These are phyloP conservation scores for Salvia miltiorrhiza DNA, from an alignment of 257 asterid genomes.

Conservation along the genomic window DNA sequence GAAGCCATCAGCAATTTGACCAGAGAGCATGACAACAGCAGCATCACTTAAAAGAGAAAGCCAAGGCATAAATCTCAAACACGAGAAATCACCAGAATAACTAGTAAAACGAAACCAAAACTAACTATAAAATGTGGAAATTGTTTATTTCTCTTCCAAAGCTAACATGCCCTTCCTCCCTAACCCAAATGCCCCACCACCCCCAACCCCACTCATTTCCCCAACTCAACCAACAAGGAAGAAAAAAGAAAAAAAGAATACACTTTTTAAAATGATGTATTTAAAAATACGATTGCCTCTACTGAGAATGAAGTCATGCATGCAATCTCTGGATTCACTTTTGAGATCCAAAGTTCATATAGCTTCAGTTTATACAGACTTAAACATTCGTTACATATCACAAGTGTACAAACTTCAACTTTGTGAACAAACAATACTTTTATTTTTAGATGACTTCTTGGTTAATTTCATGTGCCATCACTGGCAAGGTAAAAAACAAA, in stretches of 20 bases:
- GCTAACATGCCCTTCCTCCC: background rate
- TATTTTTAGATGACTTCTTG: background rate
- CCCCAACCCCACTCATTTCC: no score
- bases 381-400: background rate
- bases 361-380: background rate
- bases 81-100: background rate
- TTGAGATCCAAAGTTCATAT: background rate
- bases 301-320: background rate
- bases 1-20: slow-evolving; percentile 93
- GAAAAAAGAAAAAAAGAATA: no score
- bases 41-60: slow-evolving; percentile 54
- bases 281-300: background rate
- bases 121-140: background rate
- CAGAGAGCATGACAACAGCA: slow-evolving; percentile 89
- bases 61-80: slow-evolving; percentile 19
- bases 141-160: background rate
- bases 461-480: background rate
- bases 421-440: background rate
- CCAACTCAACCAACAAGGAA: background rate
- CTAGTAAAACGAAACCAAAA: slow-evolving; percentile 1
- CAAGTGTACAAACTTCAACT: background rate
- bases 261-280: no score
- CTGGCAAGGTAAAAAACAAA: background rate
- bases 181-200: no score
- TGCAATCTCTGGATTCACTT: background rate